phyloP scores from a whole-genome alignment of 1,139 yeast genomes.

The Candida sanyaensis region DNA sequence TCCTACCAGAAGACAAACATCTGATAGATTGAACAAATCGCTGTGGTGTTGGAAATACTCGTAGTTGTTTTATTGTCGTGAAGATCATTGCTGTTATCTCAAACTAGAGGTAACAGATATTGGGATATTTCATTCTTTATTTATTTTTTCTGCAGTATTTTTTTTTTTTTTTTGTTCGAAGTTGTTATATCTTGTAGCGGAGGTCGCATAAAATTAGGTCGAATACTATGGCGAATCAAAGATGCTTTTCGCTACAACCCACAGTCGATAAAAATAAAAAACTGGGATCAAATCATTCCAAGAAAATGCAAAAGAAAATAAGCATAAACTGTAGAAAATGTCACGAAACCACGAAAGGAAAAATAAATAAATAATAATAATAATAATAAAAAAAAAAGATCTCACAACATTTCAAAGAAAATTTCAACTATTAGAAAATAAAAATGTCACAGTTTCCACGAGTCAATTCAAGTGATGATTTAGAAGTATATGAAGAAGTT shows the following conservation, averaged over 20 bases:
- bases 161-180: no score
- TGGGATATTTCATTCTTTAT: no score
- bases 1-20: not conserved
- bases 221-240: no score
- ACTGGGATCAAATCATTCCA: not conserved
- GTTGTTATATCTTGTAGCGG: no score
- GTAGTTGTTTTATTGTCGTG: not conserved
- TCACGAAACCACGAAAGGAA: not conserved
- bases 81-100: not conserved
- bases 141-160: no score
- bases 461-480: slow-evolving; percentile 27
- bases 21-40: not conserved
- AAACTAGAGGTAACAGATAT: no score
- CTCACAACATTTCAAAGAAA: slow-evolving; percentile 2
- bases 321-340: not conserved
- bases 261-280: no score
- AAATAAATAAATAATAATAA: not conserved
- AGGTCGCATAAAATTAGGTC: no score
- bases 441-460: slow-evolving; percentile 2
- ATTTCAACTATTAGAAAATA: not conserved
- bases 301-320: not conserved
- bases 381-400: not conserved
- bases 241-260: no score
- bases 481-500: slow-evolving; percentile 68
- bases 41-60: not conserved